Conservation (phyloP, 1,139 yeast genomes). For the Saccharomyces hybrid region DNA sequence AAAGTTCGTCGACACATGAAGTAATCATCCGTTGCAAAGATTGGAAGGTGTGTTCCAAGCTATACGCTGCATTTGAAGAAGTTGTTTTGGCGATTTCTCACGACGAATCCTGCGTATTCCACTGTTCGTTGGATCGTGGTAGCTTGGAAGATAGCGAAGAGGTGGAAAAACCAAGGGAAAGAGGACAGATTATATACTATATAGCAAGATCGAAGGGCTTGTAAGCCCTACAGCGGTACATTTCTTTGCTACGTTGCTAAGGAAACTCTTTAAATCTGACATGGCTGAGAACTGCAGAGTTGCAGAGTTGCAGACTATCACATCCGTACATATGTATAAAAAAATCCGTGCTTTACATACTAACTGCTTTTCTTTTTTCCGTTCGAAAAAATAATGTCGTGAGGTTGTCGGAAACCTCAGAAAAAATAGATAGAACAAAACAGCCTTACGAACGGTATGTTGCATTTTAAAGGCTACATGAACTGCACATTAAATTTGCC, state of each 20-base stretch:
- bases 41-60: conserved; percentile 29
- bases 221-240: conserved; percentile 2
- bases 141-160: conserved; percentile 13
- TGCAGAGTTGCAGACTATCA: no score
- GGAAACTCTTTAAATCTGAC: no score
- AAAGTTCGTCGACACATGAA: conserved; percentile 15
- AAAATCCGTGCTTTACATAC: neutral
- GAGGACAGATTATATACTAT: conserved; percentile 30
- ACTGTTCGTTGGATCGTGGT: conserved; percentile 29
- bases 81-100: conserved; percentile 29
- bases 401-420: neutral
- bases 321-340: neutral
- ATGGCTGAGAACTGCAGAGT: neutral
- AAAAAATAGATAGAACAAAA: neutral
- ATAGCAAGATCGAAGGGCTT: conserved; percentile 27
- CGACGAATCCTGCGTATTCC: conserved; percentile 29
- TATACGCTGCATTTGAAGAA: conserved; percentile 29
- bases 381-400: neutral
- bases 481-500: neutral
- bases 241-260: neutral
- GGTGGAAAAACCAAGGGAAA: conserved; percentile 17
- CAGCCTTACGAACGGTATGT: neutral
- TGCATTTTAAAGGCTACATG: neutral
- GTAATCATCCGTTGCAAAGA: conserved; percentile 26
- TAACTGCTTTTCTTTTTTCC: neutral